Conservation (phyloP, 2,329 filamentous ascomycete genomes). For the Thermoascus crustaceus region DNA sequence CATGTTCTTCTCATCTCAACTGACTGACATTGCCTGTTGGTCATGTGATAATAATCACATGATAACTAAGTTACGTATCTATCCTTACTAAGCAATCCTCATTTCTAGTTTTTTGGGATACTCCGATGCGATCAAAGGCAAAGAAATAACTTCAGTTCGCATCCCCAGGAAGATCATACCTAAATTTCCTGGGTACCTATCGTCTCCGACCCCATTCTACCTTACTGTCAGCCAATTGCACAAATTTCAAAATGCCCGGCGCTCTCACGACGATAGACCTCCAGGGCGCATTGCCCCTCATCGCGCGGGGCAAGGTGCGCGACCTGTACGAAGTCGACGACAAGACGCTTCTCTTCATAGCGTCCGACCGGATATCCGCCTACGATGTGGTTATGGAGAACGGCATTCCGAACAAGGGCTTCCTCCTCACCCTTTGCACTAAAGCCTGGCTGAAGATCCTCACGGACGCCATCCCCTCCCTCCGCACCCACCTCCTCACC, state of each 20-base stretch:
- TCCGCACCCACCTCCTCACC: constrained; percentile 57
- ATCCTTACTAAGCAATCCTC: too few relatives aligned
- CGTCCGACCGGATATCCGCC: constrained; percentile 82
- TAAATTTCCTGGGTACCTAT: too few relatives aligned
- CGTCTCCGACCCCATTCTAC: too few relatives aligned
- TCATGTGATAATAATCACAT: too few relatives aligned
- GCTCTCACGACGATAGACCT: constrained; percentile 37
- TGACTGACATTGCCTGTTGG: too few relatives aligned
- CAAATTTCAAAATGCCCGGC: constrained; percentile 28
- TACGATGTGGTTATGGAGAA: constrained; percentile 89
- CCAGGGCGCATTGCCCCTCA: constrained; percentile 36
- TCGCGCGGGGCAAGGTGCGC: constrained; percentile 66
- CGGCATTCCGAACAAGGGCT: constrained; percentile 61
- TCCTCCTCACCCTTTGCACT: constrained; percentile 60
- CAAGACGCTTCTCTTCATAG: constrained; percentile 68
- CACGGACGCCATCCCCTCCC: constrained; percentile 45
- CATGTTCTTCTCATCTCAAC: too few relatives aligned
- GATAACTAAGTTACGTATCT: too few relatives aligned
- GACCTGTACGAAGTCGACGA: constrained; percentile 69
- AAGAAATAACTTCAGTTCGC: too few relatives aligned
- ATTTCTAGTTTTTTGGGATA: too few relatives aligned
- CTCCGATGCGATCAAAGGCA: too few relatives aligned
- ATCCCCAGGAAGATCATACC: too few relatives aligned
- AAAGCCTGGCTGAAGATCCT: constrained; percentile 61
- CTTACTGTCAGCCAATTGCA: too few relatives aligned